Base-by-base conservation (phyloP, 1,139 yeast species). In the Taiozyma onychis region DNA sequence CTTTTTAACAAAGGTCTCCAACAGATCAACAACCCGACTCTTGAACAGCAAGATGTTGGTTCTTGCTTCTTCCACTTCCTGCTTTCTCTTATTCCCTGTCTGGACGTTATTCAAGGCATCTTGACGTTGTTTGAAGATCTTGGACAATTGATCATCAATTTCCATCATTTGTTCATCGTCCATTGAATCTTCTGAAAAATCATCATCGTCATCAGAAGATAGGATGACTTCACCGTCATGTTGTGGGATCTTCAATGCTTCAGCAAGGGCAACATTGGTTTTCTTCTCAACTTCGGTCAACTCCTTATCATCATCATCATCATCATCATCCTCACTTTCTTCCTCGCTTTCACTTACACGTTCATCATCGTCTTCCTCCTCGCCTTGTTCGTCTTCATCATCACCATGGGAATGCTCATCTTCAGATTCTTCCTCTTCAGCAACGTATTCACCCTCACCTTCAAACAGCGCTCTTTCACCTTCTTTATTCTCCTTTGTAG, bases 151-250 rank as follows among this genome's bases (percentile, higher is more conserved):
- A 28, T 77, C 89, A 65, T 93, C 99, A 64, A 93, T 79, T 16
- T 93, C 96, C 83, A 91, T 82, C 99, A 93, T 93, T 66, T 90
- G 91, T 59, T 91, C 98, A 66, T 93, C 99, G 58, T 93, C 95
- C 95, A 89, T 87, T 3, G 90, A 81, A 55, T 88, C 95, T 13
- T 86, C 88, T 51, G 81, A 87, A 47, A 78, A 78, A 14, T 76
- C 77, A 16, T 66, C 71, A 7, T 73, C 78, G 8, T 66, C 71
- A n/a, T 60, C 66, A 3, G 68, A 73, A 3, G 66, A 65, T 28
- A 60, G 63, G 13, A 63, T 62, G 16, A 61, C 66, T 11, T 66
- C 70, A 39, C 65, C 68, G 41, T 68, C 71, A 1, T 80, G 75
- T 13, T 37, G 41, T 10, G 88, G 85, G 42, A 88, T 75, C 7